phyloP scores from a whole-genome alignment of 139 green algal genomes.

The Micromonas commoda region DNA sequence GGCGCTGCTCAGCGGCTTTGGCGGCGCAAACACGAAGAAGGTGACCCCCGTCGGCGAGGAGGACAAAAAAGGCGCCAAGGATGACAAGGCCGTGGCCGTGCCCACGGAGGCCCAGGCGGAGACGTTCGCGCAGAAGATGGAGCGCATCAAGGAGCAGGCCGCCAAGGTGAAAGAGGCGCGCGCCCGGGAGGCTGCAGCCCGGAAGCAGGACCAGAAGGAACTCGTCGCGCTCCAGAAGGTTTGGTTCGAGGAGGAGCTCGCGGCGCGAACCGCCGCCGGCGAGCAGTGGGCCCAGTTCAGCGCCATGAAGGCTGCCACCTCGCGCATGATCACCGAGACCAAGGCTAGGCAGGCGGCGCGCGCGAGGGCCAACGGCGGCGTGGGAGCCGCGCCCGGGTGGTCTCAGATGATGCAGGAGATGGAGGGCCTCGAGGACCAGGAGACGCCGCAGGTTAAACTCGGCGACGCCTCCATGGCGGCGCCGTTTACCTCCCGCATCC shows the following conservation, averaged over 20 bases:
- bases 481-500: slow-evolving; percentile 52
- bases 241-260: slow-evolving; percentile 24
- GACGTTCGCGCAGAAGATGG: slow-evolving; percentile 26
- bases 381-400: neutral
- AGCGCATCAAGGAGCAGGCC: slow-evolving; percentile 10
- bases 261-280: neutral
- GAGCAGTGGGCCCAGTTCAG: slow-evolving; percentile 20
- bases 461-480: slow-evolving; percentile 51
- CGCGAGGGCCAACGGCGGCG: neutral
- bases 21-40: slow-evolving; percentile 28
- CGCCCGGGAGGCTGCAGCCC: no score
- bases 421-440: slow-evolving; percentile 22
- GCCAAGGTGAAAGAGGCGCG: slow-evolving; percentile 20
- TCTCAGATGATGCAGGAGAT: slow-evolving; percentile 27
- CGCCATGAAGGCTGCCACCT: slow-evolving; percentile 24
- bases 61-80: neutral
- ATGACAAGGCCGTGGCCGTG: neutral
- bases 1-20: slow-evolving; percentile 33
- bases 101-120: slow-evolving; percentile 9
- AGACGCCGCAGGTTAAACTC: slow-evolving; percentile 45
- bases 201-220: slow-evolving; percentile 26
- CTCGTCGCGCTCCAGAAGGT: slow-evolving; percentile 3
- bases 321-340: neutral
- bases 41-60: neutral
- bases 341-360: slow-evolving; percentile 2